Base-by-base conservation (phyloP, 257 asterid genomes). In the Striga asiatica region DNA sequence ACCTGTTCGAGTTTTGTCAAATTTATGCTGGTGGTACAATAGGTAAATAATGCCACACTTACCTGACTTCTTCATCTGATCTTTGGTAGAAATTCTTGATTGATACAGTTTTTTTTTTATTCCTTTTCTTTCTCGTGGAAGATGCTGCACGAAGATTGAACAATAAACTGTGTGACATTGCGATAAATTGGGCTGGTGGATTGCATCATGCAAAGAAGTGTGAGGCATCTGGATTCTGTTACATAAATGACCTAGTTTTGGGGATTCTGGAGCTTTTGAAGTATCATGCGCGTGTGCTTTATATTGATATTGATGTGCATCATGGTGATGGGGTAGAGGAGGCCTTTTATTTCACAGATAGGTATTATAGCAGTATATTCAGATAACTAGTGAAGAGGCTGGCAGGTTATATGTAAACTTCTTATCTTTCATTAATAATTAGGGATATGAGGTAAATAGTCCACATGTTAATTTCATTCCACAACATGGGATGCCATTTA, bases 311-410 rank as follows among this genome's bases (percentile, higher is more conserved):
- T 66, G 99, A 92, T 69, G 99, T 92, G 62, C 99, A 92, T 70
- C 99, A 92, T 13, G 99, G 99, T 61, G 99, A 92, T 68, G 99
- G 99, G 56, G 99, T 92, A 56, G 99, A 92, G 85, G 99, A 88
- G 73, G 99, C 99, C 57, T 92, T 92, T 68, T 92, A 82, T 75
- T 83, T 81, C 64, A 88, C 99, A 4, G 97, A 92, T 74, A 84
- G 98, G 98, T 85, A 75, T 54, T 12, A 14, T 28, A 16, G 27
- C 39, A 54, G 14, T 58, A 10, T 64, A 24, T 12, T n/a, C n/a
- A n/a, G n/a, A n/a, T 2, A 9, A 8, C 32, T 25, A 41, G 28
- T 31, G 41, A 58, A 60, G 52, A 13, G 28, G 39, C 54, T 43
- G 60, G 47, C 48, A 7, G 23, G 17, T 27, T n/a, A n/a, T n/a